Evolutionary conservation across 306 rosid genomes (phyloP).

Genomic region (Rosa multiflora): DNA sequence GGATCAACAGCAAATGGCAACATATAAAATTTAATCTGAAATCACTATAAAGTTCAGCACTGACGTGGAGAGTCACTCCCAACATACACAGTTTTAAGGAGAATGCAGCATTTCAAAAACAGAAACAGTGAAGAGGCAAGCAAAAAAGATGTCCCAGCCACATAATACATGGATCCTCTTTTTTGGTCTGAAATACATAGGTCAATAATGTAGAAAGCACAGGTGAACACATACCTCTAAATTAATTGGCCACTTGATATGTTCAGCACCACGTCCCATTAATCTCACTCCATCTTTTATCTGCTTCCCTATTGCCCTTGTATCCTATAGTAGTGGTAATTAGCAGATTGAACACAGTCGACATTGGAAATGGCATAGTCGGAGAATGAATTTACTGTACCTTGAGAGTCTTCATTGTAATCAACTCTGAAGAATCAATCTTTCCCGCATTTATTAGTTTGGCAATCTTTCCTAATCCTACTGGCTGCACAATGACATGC

Average conservation of each 20-base stretch:
- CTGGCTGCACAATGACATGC: slow-evolving; percentile 54
- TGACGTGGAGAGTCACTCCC: background rate
- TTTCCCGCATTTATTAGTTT: slow-evolving; percentile 79
- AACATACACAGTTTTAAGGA: slow-evolving; percentile 6
- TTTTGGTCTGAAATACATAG: background rate
- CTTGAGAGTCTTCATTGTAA: slow-evolving; percentile 93
- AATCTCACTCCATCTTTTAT: slow-evolving; percentile 86
- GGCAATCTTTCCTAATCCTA: slow-evolving; percentile 86
- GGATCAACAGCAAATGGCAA: background rate
- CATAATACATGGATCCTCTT: background rate
- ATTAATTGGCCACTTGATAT: slow-evolving; percentile 88
- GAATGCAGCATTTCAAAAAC: slow-evolving; percentile 10
- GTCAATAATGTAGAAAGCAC: slow-evolving; percentile 8
- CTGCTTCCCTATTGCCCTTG: slow-evolving; percentile 89
- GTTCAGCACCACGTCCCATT: slow-evolving; percentile 97
- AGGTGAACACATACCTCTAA: slow-evolving; percentile 61
- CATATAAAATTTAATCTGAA: background rate
- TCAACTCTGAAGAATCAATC: slow-evolving; percentile 89
- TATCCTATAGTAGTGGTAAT: slow-evolving; percentile 55
- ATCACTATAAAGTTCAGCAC: background rate
- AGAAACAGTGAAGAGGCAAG: slow-evolving; percentile 10
- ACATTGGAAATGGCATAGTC: slow-evolving; percentile 29
- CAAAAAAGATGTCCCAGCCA: slow-evolving; percentile 2
- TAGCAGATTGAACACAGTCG: slow-evolving; percentile 26
- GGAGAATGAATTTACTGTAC: slow-evolving; percentile 38